These are phyloP conservation scores for Pleurotus ostreatus DNA, from an alignment of 768 basidiomycete species.

Conservation along the genomic window DNA sequence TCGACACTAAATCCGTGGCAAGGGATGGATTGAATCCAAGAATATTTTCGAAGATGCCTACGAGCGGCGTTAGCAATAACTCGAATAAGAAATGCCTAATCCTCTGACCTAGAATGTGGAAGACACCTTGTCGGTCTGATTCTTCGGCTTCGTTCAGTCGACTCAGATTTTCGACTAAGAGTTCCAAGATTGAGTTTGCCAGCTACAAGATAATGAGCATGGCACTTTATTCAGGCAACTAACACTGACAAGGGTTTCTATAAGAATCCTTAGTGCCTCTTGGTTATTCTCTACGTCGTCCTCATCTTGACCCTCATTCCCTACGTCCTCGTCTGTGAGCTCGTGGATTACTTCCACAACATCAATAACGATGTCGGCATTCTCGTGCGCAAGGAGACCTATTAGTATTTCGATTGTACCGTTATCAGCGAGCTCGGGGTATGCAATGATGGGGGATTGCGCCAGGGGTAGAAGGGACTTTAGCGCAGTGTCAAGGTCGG, in stretches of 20 bases:
- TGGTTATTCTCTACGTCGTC: conserved; percentile 59
- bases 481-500: conserved; percentile 84
- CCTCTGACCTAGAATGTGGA: conserved; percentile 77
- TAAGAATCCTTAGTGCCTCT: conserved; percentile 68
- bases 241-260: conserved; percentile 68
- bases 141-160: conserved; percentile 92
- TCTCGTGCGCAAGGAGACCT: conserved; percentile 92
- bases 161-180: conserved; percentile 84
- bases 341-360: conserved; percentile 91
- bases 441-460: conserved; percentile 77
- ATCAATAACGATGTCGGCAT: conserved; percentile 95
- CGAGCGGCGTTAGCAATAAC: too few species aligned
- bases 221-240: background rate
- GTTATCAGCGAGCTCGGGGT: conserved; percentile 83
- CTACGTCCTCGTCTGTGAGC: conserved; percentile 94
- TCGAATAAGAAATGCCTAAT: background rate
- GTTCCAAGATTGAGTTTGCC: conserved; percentile 78
- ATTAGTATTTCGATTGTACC: conserved; percentile 68
- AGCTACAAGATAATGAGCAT: conserved; percentile 42
- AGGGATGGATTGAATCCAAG: conserved; percentile 81
- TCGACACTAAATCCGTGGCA: conserved; percentile 62
- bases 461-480: conserved; percentile 87
- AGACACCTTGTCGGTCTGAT: conserved; percentile 86
- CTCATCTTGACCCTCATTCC: conserved; percentile 66
- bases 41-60: conserved; percentile 91